These are phyloP conservation scores for Trypanosoma congolense DNA, from an alignment of 208 protist species.

Conservation along the genomic window DNA sequence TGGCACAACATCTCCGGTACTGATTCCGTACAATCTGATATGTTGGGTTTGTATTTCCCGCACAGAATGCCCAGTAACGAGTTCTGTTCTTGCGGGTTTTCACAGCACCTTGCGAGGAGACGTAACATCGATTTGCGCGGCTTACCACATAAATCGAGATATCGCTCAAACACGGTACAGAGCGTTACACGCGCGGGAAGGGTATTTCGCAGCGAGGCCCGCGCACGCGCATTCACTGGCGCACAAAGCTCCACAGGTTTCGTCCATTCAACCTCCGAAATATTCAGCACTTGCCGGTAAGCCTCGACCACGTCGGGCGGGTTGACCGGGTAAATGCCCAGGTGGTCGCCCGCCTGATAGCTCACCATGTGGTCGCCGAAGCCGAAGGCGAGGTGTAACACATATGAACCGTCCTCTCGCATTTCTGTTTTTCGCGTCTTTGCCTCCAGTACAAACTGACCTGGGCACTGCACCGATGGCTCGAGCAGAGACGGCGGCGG, in stretches of 20 bases:
- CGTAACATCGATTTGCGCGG: constrained; percentile 66
- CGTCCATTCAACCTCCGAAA: constrained; percentile 35
- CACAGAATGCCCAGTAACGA: constrained; percentile 43
- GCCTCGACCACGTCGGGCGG: constrained; percentile 60
- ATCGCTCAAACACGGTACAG: constrained; percentile 57
- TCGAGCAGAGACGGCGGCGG: constrained; percentile 43
- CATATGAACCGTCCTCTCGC: constrained; percentile 54
- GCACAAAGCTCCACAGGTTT: constrained; percentile 48
- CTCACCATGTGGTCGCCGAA: constrained; percentile 18
- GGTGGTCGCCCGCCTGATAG: constrained; percentile 92
- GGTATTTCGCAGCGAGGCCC: constrained; percentile 46
- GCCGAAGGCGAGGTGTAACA: constrained; percentile 61
- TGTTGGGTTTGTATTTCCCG: constrained; percentile 1
- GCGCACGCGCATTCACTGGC: constrained; percentile 16
- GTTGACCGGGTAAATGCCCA: constrained; percentile 88
- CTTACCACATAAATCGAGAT: constrained; percentile 69
- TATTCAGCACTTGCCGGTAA: constrained; percentile 40
- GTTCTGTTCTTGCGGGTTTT: constrained; percentile 39
- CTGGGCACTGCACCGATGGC: constrained; percentile 49
- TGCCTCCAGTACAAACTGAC: constrained; percentile 25
- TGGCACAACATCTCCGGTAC: no score
- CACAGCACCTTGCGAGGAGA: constrained; percentile 63
- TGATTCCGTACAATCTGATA: background rate
- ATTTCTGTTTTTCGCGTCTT: constrained; percentile 35
- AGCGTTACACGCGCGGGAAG: constrained; percentile 60